A percentile compares a stretch with the other conserved stretches of the same genome.
phyloP scores from a whole-genome alignment of 2,329 filamentous ascomycete species.

The Trichoderma atroviride region DNA sequence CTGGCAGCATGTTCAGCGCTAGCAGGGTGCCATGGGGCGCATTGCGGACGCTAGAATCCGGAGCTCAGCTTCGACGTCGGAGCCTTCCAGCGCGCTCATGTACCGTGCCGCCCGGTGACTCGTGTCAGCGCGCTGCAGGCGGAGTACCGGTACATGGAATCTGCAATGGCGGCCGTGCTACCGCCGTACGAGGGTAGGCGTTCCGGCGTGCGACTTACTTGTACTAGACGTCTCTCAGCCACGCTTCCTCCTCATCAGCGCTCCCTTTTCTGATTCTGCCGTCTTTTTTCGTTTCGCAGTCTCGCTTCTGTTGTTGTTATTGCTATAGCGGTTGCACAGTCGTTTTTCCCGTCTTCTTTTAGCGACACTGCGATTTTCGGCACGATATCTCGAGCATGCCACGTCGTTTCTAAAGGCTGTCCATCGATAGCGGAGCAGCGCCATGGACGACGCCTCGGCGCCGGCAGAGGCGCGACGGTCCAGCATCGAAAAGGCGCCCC shows the following conservation, averaged over 20 bases:
- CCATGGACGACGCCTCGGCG: conserved; percentile 37
- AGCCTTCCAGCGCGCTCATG: neutral
- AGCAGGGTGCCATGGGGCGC: conserved; percentile 5
- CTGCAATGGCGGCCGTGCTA: neutral
- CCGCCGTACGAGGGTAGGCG: conserved; percentile 3
- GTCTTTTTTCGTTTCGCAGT: neutral
- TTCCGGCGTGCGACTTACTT: neutral
- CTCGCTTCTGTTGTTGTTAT: neutral
- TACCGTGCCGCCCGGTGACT: neutral
- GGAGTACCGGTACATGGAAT: neutral
- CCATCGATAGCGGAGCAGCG: conserved; percentile 29
- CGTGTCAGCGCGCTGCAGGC: neutral
- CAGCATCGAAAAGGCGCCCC: conserved; percentile 41
- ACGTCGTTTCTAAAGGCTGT: conserved; percentile 1
- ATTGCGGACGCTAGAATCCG: conserved; percentile 17
- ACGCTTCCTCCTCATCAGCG: conserved; percentile 17
- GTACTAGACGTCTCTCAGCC: conserved; percentile 17
- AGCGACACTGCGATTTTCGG: neutral
- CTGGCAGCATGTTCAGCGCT: neutral
- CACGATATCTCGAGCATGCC: conserved; percentile 10
- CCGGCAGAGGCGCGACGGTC: conserved; percentile 37
- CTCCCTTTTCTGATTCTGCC: conserved; percentile 4
- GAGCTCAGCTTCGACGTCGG: conserved; percentile 12
- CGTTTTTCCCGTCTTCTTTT: neutral
- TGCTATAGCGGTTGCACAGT: neutral